Evolutionary conservation across 2,329 filamentous ascomycete species (phyloP).

Genomic region (Xylariaceae sp.): DNA sequence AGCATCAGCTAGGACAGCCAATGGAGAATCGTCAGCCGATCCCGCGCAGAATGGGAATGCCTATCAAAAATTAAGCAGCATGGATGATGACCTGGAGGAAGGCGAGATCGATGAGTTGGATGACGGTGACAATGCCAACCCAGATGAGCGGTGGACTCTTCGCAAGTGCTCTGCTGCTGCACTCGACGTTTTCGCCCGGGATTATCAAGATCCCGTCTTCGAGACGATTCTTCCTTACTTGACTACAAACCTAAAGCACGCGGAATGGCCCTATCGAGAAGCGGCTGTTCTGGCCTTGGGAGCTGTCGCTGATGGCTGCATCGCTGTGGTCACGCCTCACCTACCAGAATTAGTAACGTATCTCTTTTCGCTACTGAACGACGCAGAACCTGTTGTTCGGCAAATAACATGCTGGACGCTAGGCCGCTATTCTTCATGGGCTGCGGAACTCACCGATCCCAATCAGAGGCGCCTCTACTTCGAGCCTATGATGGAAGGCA

Average conservation of each 20-base stretch:
- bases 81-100: conserved; percentile 78
- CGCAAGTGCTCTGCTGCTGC: conserved; percentile 96
- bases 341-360: conserved; percentile 88
- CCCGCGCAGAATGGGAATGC: conserved; percentile 50
- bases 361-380: conserved; percentile 78
- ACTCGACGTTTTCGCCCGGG: conserved; percentile 86
- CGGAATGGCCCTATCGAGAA: conserved; percentile 88
- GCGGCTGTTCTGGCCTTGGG: conserved; percentile 91
- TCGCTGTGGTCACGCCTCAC: conserved; percentile 84
- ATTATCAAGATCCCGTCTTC: conserved; percentile 86
- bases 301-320: conserved; percentile 91
- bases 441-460: conserved; percentile 66
- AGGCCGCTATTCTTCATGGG: conserved; percentile 90
- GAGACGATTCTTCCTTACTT: conserved; percentile 89
- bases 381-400: conserved; percentile 83
- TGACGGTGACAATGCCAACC: conserved; percentile 74
- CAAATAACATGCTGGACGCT: conserved; percentile 99
- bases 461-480: conserved; percentile 74
- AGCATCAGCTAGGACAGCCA: conserved; percentile 53
- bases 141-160: conserved; percentile 91
- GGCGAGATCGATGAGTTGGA: conserved; percentile 77
- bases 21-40: conserved; percentile 49
- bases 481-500: conserved; percentile 94
- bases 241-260: conserved; percentile 80
- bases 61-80: conserved; percentile 52